Base-by-base conservation (phyloP, 2,329 filamentous ascomycete species). In the Aspergillus piperis region DNA sequence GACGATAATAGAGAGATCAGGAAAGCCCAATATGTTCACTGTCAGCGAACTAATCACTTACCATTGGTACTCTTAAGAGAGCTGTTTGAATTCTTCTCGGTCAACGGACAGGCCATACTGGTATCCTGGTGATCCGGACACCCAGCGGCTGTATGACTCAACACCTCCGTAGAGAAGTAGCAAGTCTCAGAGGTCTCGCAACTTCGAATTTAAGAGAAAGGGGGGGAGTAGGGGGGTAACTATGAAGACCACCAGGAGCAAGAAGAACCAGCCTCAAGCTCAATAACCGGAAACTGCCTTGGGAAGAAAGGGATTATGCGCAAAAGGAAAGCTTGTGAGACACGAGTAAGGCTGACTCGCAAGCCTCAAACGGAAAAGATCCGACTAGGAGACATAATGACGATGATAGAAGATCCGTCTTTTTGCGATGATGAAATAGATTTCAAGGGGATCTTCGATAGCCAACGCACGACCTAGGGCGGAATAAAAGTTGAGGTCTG, bases 51-150 rank as follows among this genome's bases (percentile, higher is more conserved):
- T 19, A 49, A 17, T 23, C 5, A 54, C 59, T 57, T 27, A 65
- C 60, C 57, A 55, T 42, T 57, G 32, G 55, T 57, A 42, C 48
- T 62, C 32, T 53, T 57, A 42, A 57, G 61, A 39, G 57, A 58
- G 49, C 59, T 63, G 57, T 66, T 67, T 21, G 58, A 57, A 50
- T n/a, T 55, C 8, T 66, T 66, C 27, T 61, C 54, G 3, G 52
- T 44, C 51, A 67, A 60, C 17, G 66, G 66, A 17, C 56, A 51
- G 41, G 62, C 54, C 66, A 66, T 68, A 15, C 53, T 55, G 44
- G 51, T 47, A 30, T 39, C 19, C 19, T 44, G 23, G 4, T 5
- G 5, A 30, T 44, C 42, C n/a, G 49, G 42, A 58, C 13, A 27
- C 36, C 30, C 27, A n/a, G 17, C 21, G 27, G 42, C 44, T 21